Evolutionary conservation across 2,329 filamentous ascomycete genomes (phyloP), one percentile per base, ranked within the genome.

Genomic region (Cytospora paraplurivora): DNA sequence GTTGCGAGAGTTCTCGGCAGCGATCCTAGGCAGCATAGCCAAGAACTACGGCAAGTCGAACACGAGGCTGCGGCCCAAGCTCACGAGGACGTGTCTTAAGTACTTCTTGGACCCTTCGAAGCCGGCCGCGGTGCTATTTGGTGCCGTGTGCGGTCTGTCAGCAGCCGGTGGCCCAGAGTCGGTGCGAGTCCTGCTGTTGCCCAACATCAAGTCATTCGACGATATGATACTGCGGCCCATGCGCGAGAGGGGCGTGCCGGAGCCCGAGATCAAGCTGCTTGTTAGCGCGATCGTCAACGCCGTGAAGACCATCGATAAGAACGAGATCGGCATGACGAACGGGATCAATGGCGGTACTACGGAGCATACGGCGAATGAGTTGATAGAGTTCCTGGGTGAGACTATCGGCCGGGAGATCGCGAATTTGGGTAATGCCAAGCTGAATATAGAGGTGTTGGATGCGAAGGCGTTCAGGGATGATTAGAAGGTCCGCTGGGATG

Each of bases 1-100:
- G 56, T 85, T 99, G 11, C 88, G 95, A 32, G 91, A 96, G 73
- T 84, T 95, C 12, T 89, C 95, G 0, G 92, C 92, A 0, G 91
- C 90, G 0, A 82, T 99, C 6, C 84, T 98, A 17, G 89, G 88
- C 37, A 85, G 87, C 41, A 91, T 99, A 47, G 88, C 91, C 4
- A 85, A 84, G 67, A 94, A 93, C 71, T 97, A 96, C 77, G 88
- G 89, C 7, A 84, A 88, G 33, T 89, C 88, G 5, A 96, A 93
- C 63, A 88, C 90, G 51, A 89, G 92, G 15, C 85, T 98, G 33
- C 92, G 93, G 63, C 89, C 93, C 2, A 91, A 96, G 67, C 88
- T 99, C 35, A 93, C 93, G 4, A 86, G 95, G n/a, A 95, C 93
- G 0, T 97, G 93, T 72, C 84, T 98, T 38, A 97, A 97, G 77